phyloP scores from a whole-genome alignment of 2,329 filamentous ascomycete species.

The Aspergillus pseudoviridinutans region DNA sequence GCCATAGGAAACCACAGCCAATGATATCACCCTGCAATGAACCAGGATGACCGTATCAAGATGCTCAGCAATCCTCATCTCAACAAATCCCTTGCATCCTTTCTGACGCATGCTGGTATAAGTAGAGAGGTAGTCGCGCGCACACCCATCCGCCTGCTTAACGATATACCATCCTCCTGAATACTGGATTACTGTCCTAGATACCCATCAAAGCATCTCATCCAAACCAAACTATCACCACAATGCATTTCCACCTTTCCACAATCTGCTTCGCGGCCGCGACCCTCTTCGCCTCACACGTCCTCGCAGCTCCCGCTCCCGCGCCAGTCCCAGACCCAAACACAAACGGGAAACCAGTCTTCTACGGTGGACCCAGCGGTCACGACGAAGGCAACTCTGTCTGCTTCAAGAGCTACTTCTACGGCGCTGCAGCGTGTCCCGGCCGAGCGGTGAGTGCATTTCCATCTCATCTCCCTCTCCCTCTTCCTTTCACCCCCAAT shows the following conservation, averaged over 20 bases:
- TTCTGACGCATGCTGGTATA: background rate
- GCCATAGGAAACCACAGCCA: background rate
- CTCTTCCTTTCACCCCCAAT: background rate
- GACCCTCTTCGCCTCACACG: background rate
- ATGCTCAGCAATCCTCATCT: background rate
- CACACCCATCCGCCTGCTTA: background rate
- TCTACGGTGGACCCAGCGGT: background rate
- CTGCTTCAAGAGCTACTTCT: background rate
- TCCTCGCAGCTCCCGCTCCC: background rate
- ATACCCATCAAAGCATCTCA: background rate
- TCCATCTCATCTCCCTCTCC: background rate
- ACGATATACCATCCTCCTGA: background rate
- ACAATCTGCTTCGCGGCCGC: background rate
- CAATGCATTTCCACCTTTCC: background rate
- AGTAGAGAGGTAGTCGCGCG: background rate
- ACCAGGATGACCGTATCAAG: background rate
- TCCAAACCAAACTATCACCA: background rate
- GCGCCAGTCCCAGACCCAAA: background rate
- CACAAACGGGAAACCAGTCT: background rate
- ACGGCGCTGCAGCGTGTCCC: background rate
- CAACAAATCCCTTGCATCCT: background rate
- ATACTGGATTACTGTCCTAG: background rate
- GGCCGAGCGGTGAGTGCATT: background rate
- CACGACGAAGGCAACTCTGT: background rate
- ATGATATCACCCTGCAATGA: background rate